These are phyloP conservation scores for Herpotrichia juniperi DNA, from an alignment of 2,329 filamentous ascomycete genomes.

Conservation along the genomic window DNA sequence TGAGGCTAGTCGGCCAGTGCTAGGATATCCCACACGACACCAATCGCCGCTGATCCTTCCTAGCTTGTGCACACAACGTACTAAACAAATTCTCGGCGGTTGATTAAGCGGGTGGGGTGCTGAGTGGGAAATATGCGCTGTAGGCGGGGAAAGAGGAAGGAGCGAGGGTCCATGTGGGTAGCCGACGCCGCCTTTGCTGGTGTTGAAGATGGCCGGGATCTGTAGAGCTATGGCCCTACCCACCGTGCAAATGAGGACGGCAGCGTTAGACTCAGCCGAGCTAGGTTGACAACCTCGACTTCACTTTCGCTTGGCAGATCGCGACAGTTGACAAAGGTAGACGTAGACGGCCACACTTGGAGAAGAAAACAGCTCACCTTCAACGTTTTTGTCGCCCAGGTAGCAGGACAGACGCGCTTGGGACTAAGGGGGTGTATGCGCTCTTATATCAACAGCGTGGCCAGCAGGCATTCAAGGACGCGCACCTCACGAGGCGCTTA, in stretches of 20 bases:
- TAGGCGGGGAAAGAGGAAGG: background rate
- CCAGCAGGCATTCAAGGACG: slow-evolving; percentile 2
- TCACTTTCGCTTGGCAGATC: background rate
- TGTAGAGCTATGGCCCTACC: slow-evolving; percentile 15
- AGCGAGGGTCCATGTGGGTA: slow-evolving; percentile 32
- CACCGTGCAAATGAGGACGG: background rate
- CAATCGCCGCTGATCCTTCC: slow-evolving; percentile 2
- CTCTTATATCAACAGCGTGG: background rate
- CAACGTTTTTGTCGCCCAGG: background rate
- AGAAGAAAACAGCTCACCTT: background rate
- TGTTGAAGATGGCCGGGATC: slow-evolving; percentile 10
- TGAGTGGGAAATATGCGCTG: background rate
- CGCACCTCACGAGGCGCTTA: background rate
- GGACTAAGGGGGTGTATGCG: background rate
- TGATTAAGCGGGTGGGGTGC: background rate
- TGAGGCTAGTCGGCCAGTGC: slow-evolving; percentile 12
- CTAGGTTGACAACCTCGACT: background rate
- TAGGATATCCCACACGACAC: slow-evolving; percentile 18
- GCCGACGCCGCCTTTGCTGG: slow-evolving; percentile 25
- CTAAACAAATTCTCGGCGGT: slow-evolving; percentile 1
- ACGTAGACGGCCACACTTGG: background rate
- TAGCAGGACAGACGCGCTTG: background rate
- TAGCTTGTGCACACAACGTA: slow-evolving; percentile 11
- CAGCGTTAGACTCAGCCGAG: background rate
- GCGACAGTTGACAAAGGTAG: background rate